Conservation (phyloP, 2,329 filamentous ascomycete species). For the Fusarium piperis region DNA sequence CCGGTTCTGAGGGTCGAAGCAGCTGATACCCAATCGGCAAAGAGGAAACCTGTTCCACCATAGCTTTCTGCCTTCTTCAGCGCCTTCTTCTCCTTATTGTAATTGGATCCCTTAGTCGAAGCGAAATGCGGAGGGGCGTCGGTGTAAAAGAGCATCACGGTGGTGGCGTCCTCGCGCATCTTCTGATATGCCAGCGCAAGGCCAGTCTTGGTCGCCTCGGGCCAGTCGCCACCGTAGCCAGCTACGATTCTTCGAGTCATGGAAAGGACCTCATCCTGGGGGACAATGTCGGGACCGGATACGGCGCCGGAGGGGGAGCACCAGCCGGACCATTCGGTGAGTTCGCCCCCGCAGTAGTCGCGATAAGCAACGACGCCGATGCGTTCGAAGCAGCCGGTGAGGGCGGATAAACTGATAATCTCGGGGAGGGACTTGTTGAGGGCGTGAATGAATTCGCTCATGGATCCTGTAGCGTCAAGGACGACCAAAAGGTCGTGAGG, state of each 20-base stretch:
- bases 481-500: conserved; percentile 58
- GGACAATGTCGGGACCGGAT: conserved; percentile 28
- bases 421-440: conserved; percentile 59
- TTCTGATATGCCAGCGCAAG: conserved; percentile 57
- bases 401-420: conserved; percentile 59
- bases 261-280: conserved; percentile 48
- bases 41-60: conserved; percentile 47
- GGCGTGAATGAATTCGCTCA: conserved; percentile 54
- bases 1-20: conserved; percentile 46
- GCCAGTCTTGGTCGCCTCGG: conserved; percentile 60
- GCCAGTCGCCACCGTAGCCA: conserved; percentile 52
- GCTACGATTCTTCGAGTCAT: conserved; percentile 49
- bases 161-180: conserved; percentile 59
- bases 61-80: conserved; percentile 36
- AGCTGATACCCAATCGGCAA: conserved; percentile 57
- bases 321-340: conserved; percentile 63
- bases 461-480: conserved; percentile 58
- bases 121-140: conserved; percentile 59
- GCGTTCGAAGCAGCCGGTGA: conserved; percentile 60
- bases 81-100: conserved; percentile 41
- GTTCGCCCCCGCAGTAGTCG: conserved; percentile 52
- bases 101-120: conserved; percentile 43
- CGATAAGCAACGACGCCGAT: conserved; percentile 62
- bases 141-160: conserved; percentile 59
- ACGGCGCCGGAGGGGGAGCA: conserved; percentile 38